These are phyloP conservation scores for Phycomyces nitens DNA, from an alignment of 192 early-diverging fungal species.

Conservation along the genomic window DNA sequence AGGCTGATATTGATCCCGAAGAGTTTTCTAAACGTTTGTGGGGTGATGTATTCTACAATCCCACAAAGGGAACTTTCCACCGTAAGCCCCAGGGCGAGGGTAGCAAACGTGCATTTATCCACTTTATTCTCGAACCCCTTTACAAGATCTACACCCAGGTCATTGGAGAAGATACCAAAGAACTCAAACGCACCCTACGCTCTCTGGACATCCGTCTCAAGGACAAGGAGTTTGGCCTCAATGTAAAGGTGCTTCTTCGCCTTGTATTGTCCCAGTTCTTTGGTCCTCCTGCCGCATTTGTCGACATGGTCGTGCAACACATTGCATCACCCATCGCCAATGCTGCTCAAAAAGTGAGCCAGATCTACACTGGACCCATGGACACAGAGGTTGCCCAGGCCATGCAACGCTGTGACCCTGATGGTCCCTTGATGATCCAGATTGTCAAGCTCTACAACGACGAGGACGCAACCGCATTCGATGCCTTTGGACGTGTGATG, in stretches of 20 bases:
- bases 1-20: conserved; percentile 62
- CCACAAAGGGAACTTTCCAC: conserved; percentile 74
- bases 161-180: conserved; percentile 73
- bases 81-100: conserved; percentile 59
- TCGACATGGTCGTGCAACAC: conserved; percentile 83
- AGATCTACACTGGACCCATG: conserved; percentile 61
- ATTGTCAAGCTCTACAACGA: conserved; percentile 90
- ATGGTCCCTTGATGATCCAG: conserved; percentile 91
- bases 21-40: conserved; percentile 91
- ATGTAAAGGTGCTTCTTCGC: conserved; percentile 83
- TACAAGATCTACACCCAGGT: conserved; percentile 90
- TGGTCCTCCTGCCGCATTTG: conserved; percentile 82
- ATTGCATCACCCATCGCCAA: conserved; percentile 79
- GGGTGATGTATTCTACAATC: conserved; percentile 94
- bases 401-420: conserved; percentile 79
- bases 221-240: conserved; percentile 66
- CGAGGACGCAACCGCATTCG: conserved; percentile 80
- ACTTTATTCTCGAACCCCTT: conserved; percentile 93
- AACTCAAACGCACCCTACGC: conserved; percentile 66
- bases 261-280: conserved; percentile 87
- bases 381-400: conserved; percentile 54
- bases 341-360: conserved; percentile 59
- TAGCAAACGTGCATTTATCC: conserved; percentile 83
- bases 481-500: conserved; percentile 92
- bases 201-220: conserved; percentile 83